A percentile compares a stretch with the other conserved stretches of the same genome.
Conservation (phyloP, 352 stramenopile genomes). For the Thalassiosira livingstoniorum region DNA sequence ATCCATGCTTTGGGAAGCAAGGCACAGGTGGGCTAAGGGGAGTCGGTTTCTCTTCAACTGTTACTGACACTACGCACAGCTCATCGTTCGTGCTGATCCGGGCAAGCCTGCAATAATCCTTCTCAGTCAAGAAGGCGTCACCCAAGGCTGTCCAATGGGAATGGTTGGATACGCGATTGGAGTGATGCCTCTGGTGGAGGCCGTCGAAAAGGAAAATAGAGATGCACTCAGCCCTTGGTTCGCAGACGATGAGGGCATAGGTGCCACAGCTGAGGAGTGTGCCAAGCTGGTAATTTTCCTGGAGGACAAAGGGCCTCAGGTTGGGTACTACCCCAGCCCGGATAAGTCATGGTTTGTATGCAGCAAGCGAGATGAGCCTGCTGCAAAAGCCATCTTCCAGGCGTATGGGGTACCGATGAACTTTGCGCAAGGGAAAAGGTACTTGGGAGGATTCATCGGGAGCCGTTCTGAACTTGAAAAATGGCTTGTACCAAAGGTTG, state of each 20-base stretch:
- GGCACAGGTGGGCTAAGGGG: constrained; percentile 18
- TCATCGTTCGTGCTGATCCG: neutral
- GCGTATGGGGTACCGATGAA: constrained; percentile 17
- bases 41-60: constrained; percentile 33
- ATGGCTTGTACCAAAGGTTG: constrained; percentile 29
- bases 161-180: constrained; percentile 42
- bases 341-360: constrained; percentile 6
- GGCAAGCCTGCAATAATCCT: neutral
- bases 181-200: constrained; percentile 25
- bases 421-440: constrained; percentile 16
- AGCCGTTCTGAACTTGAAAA: neutral
- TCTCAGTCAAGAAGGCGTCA: constrained; percentile 20
- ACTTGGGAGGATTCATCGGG: constrained; percentile 43
- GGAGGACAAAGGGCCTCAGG: constrained; percentile 3
- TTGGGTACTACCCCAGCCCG: constrained; percentile 21
- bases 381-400: neutral
- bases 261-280: neutral
- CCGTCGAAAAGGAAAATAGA: constrained; percentile 3
- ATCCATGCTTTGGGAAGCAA: constrained; percentile 12
- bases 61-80: constrained; percentile 20
- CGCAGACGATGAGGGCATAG: constrained; percentile 31
- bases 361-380: constrained; percentile 13
- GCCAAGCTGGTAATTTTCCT: constrained; percentile 10
- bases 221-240: constrained; percentile 40
- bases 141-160: constrained; percentile 32